Evolutionary conservation across 2,329 filamentous ascomycete genomes (phyloP), one percentile per base, ranked within the genome.

Genomic region (Penicillium sp.): DNA sequence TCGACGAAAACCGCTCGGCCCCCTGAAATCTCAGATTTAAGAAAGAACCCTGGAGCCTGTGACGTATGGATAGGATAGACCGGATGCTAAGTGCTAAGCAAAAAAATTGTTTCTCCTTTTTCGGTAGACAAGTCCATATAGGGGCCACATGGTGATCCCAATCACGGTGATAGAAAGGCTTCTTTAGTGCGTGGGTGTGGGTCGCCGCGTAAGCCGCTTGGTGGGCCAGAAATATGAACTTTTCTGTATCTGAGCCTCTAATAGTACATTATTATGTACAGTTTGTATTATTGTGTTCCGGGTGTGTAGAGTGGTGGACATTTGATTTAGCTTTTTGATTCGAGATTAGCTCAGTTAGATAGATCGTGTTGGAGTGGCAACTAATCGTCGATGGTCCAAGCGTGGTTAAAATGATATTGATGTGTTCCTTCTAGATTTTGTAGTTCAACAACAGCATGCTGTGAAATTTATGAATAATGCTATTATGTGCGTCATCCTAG

Each of bases 11-110:
- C 24, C 15, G 28, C 26, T 50, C 7, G 24, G 10, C n/a, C 42
- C 22, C 5, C 42, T 22, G 33, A 54, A 53, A 59, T 13, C 9
- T 61, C 37, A 40, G 53, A 37, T 37, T 42, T 45, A 37, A 54
- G 28, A 44, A 19, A 35, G 13, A 61, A n/a, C 13, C 15, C 40
- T 15, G 19, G 24, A 56, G 35, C 53, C 44, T 8, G 40, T 60
- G 53, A 60, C 53, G 58, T 56, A 60, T 22, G 28, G 28, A 28
- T 28, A 28, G 35, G 22, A 51, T n/a, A 56, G 28, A 17, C 24
- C 44, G 35, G 53, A 42, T 17, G n/a, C 8, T 19, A 10, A n/a
- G 2, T 7, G n/a, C n/a, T n/a, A n/a, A n/a, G n/a, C n/a, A n/a
- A 8, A 42, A 50, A 30, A 33, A 30, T 28, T n/a, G 15, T 50